Conservation (phyloP, 2,329 filamentous ascomycete species). For the Nemania sp. region DNA sequence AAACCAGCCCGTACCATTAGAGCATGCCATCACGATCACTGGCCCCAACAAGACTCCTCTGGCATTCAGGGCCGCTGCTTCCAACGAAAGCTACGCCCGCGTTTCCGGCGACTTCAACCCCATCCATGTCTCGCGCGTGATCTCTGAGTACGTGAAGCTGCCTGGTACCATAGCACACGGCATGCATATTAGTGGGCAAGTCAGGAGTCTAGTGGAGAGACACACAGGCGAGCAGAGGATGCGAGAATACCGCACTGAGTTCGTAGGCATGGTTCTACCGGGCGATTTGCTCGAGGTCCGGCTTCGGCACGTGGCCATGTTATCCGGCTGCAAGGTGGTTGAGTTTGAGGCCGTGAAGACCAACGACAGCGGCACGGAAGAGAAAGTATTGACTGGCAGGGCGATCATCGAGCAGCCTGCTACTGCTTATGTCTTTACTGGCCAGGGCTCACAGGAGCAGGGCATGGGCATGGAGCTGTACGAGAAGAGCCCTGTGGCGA, state of each 20-base stretch:
- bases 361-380: constrained; percentile 94
- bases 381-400: constrained; percentile 89
- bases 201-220: constrained; percentile 92
- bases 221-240: constrained; percentile 99
- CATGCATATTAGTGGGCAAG: constrained; percentile 98
- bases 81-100: constrained; percentile 95
- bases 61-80: constrained; percentile 84
- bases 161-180: constrained; percentile 97
- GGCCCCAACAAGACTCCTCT: constrained; percentile 76
- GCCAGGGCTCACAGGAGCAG: constrained; percentile 96
- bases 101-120: constrained; percentile 99
- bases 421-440: constrained; percentile 95
- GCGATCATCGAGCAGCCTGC: constrained; percentile 97
- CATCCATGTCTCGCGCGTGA: constrained; percentile 95
- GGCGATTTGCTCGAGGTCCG: constrained; percentile 94
- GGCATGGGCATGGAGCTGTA: constrained; percentile 99
- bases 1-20: constrained; percentile 93
- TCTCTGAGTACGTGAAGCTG: constrained; percentile 93
- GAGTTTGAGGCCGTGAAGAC: constrained; percentile 79
- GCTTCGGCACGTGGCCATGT: constrained; percentile 95
- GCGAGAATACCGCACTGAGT: constrained; percentile 90
- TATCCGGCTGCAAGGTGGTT: constrained; percentile 97
- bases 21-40: constrained; percentile 92
- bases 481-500: constrained; percentile 85
- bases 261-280: constrained; percentile 96